Evolutionary conservation across 2,329 filamentous ascomycete species (phyloP).

Genomic region (Myriosclerotinia scirpicola): DNA sequence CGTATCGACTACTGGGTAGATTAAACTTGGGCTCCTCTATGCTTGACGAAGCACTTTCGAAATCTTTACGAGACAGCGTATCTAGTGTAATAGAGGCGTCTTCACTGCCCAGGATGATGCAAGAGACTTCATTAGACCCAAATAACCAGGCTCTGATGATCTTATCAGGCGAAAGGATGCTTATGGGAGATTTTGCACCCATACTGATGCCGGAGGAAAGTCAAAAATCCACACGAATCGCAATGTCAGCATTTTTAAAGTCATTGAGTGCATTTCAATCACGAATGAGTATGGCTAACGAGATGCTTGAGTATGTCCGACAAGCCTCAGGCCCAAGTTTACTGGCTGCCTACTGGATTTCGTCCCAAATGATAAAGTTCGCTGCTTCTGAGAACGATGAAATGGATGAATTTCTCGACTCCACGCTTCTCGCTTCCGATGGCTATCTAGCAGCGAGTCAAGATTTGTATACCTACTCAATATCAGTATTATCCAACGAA

Average conservation of each 20-base stretch:
- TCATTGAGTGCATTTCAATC: slow-evolving; percentile 57
- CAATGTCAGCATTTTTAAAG: slow-evolving; percentile 58
- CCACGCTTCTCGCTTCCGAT: slow-evolving; percentile 45
- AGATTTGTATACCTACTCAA: slow-evolving; percentile 63
- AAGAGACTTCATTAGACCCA: slow-evolving; percentile 37
- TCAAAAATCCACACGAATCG: slow-evolving; percentile 60
- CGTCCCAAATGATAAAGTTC: slow-evolving; percentile 67
- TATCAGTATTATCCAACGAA: slow-evolving; percentile 58
- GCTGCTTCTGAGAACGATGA: slow-evolving; percentile 52
- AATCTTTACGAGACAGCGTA: slow-evolving; percentile 74
- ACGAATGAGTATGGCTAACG: slow-evolving; percentile 60
- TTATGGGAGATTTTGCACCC: slow-evolving; percentile 52
- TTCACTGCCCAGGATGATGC: slow-evolving; percentile 26
- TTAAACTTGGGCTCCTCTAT: slow-evolving; percentile 64
- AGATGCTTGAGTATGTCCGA: slow-evolving; percentile 64
- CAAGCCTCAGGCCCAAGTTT: slow-evolving; percentile 58
- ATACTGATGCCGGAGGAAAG: slow-evolving; percentile 64
- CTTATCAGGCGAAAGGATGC: slow-evolving; percentile 31
- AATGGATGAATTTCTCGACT: slow-evolving; percentile 66
- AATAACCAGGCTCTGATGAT: slow-evolving; percentile 38
- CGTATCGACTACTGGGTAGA: slow-evolving; percentile 63
- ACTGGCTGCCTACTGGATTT: slow-evolving; percentile 77
- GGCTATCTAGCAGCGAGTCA: slow-evolving; percentile 52
- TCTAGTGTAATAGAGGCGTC: slow-evolving; percentile 40
- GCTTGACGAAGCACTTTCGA: slow-evolving; percentile 65